Conservation (phyloP, 1,284 basidiomycete genomes). For the Trichosporon faecale region DNA sequence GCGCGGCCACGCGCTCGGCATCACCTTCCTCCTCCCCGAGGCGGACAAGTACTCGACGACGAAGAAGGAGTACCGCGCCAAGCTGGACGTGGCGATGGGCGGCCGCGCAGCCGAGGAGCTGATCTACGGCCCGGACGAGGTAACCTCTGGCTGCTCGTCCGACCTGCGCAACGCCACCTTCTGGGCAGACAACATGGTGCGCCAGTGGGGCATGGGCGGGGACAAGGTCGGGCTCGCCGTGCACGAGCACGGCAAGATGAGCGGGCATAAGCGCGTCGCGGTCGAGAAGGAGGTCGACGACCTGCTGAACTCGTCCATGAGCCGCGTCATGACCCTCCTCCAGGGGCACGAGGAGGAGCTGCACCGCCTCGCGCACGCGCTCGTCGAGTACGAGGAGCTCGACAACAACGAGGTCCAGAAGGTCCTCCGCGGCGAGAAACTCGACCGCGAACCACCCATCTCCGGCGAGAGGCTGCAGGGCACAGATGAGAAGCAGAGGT, state of each 20-base stretch:
- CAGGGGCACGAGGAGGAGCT: conserved; percentile 72
- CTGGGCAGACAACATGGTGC: conserved; percentile 80
- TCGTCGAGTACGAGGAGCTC: conserved; percentile 92
- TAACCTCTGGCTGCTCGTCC: conserved; percentile 84
- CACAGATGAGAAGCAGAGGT: conserved; percentile 18
- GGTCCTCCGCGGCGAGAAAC: conserved; percentile 75
- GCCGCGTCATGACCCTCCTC: conserved; percentile 66
- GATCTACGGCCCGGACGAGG: conserved; percentile 80
- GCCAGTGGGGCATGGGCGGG: conserved; percentile 72
- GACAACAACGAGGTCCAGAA: conserved; percentile 76
- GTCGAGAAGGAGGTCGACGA: conserved; percentile 81
- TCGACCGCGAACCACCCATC: conserved; percentile 48
- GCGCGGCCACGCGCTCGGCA: conserved; percentile 83
- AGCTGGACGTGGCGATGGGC: conserved; percentile 86
- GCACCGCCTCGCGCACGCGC: conserved; percentile 78
- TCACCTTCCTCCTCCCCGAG: conserved; percentile 82
- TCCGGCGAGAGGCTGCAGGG: conserved; percentile 35
- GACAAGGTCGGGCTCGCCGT: conserved; percentile 72
- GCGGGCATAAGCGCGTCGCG: conserved; percentile 71
- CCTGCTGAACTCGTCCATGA: conserved; percentile 70
- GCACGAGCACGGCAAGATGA: conserved; percentile 44
- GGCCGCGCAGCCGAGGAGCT: conserved; percentile 91
- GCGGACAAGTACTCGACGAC: conserved; percentile 61
- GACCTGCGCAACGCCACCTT: conserved; percentile 76
- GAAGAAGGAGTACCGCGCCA: conserved; percentile 47